Percentiles rank a stretch among this genome's conserved stretches.
Evolutionary conservation across 257 asterid species (phyloP).

Genomic region (Leptodermis oblonga): DNA sequence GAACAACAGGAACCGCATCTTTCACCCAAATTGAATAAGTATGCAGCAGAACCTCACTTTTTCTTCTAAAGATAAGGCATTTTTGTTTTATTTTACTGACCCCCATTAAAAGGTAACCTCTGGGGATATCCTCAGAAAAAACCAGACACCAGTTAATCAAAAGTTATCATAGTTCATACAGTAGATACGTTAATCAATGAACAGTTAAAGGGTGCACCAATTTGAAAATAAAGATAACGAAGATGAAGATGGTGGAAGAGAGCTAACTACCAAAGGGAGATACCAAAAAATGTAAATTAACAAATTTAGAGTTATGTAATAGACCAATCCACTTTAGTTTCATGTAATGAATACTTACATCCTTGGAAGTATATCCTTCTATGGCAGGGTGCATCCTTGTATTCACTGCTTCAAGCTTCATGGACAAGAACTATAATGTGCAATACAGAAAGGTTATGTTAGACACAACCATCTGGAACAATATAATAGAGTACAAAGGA

Average conservation of each 20-base stretch:
- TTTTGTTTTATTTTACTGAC: not conserved
- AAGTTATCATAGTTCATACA: not conserved
- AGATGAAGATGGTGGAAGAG: not conserved
- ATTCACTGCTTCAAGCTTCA: conserved; percentile 96
- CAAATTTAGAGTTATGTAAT: not conserved
- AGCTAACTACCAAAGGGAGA: not conserved
- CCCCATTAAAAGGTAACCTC: not conserved
- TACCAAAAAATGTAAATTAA: not conserved
- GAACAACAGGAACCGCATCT: not conserved
- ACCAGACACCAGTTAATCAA: not conserved
- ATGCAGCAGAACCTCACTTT: not conserved
- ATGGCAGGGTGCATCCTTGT: conserved; percentile 52
- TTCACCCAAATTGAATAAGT: not conserved
- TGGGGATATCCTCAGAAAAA: not conserved
- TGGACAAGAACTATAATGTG: conserved; percentile 64
- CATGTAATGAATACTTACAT: conserved; percentile 43
- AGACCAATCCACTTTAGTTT: conserved; percentile 1
- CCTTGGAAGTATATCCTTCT: conserved; percentile 66
- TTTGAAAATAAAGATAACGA: not conserved
- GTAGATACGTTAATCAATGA: not conserved
- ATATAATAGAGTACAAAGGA: not conserved
- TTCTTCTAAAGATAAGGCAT: not conserved
- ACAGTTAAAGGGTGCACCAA: not conserved
- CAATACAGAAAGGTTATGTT: not conserved
- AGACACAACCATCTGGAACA: not conserved